A percentile compares a stretch with the other conserved stretches of the same genome.
These are phyloP conservation scores for Torrubiellomyces zombiae DNA, from an alignment of 2,329 filamentous ascomycete species.

Conservation along the genomic window DNA sequence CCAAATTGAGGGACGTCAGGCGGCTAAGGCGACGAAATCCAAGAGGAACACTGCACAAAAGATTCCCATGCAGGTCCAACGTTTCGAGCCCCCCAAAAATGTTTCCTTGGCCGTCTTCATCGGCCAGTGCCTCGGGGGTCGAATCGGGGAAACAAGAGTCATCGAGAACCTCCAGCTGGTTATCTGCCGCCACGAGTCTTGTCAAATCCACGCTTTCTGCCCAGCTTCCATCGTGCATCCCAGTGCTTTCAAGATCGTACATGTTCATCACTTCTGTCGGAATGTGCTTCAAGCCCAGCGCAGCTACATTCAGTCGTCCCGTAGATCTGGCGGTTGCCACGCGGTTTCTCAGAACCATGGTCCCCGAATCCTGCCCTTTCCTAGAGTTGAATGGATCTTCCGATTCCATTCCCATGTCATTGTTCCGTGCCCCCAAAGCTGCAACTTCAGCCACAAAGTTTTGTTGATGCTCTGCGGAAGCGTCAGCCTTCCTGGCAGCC, in stretches of 20 bases:
- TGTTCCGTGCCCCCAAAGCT: no score
- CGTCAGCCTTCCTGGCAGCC: slow-evolving; percentile 54
- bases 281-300: slow-evolving; percentile 62
- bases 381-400: slow-evolving; percentile 56
- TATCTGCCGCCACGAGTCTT: slow-evolving; percentile 74
- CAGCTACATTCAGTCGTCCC: slow-evolving; percentile 77
- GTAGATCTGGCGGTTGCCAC: slow-evolving; percentile 57
- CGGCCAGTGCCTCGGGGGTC: slow-evolving; percentile 35
- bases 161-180: slow-evolving; percentile 61
- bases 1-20: slow-evolving; percentile 69
- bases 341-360: slow-evolving; percentile 56
- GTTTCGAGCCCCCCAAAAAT: slow-evolving; percentile 72
- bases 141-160: slow-evolving; percentile 67
- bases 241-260: slow-evolving; percentile 64
- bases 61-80: slow-evolving; percentile 76
- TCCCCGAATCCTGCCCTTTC: slow-evolving; percentile 37
- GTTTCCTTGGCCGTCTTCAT: slow-evolving; percentile 52
- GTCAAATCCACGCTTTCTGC: slow-evolving; percentile 81
- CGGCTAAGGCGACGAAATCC: slow-evolving; percentile 58
- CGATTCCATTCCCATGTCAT: slow-evolving; percentile 34
- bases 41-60: slow-evolving; percentile 52
- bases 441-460: no score
- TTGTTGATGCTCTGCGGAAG: no score
- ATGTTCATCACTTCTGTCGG: slow-evolving; percentile 74
- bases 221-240: slow-evolving; percentile 54